Evolutionary conservation across 1,284 basidiomycete species (phyloP), one percentile per base, ranked within the genome.

Genomic region (Fomitopsis palustris): DNA sequence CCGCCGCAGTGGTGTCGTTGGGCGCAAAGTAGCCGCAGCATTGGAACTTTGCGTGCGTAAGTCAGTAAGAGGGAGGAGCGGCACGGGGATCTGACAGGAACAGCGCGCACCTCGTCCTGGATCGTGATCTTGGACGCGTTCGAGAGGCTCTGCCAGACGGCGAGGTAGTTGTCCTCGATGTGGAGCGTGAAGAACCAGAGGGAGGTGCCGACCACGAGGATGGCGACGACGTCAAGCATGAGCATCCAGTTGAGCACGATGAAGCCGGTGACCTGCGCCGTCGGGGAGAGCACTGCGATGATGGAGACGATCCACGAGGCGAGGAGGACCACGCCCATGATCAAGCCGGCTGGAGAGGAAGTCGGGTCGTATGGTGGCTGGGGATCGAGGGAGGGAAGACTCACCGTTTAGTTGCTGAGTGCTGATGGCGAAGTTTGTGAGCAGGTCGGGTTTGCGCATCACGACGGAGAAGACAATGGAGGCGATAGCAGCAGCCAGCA

Each of bases 1-100:
- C 81, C 27, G 86, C 75, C 57, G 80, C 82, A 45, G 81, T 77
- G 4, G 77, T 69, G 64, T 92, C 88, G 4, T 83, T 84, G 16
- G 79, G 78, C 58, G 81, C 81, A 73, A 89, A 89, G 73, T 93
- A 95, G 10, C 93, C 93, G 66, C 93, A 95, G 76, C 93, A 95
- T 58, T 75, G 71, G 67, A 92, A 80, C 89, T 92, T 60, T 47
- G 53, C 21, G 52, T 31, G n/a, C 17, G 55, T 23, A 12, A 54
- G 27, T 16, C 27, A 35, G 17, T 33, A 19, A 9, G 7, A 4
- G 47, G 4, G 29, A 9, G 16, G 21, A 49, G 17, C 5, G 29
- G 23, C 41, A 6, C 41, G 17, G 53, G 42, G 39, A 39, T 23
- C 35, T 55, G 41, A 25, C 10, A 43, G 21, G 21, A 12, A 37